phyloP scores from a whole-genome alignment of 352 stramenopile species.

The Globisporangium mamillatum region DNA sequence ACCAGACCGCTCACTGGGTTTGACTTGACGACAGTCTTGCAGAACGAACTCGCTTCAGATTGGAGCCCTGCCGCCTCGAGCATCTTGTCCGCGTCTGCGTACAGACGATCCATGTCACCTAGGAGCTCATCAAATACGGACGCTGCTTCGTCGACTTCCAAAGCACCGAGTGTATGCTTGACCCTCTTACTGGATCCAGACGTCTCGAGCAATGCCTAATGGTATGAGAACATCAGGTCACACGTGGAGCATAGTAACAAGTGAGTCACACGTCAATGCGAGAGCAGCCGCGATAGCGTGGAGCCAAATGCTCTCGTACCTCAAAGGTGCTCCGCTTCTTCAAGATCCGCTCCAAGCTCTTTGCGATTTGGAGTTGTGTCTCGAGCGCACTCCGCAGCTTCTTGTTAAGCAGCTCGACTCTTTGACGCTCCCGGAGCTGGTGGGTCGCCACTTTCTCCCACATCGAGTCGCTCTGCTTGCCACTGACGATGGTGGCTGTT shows the following conservation, averaged over 20 bases:
- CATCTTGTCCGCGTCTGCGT: not conserved
- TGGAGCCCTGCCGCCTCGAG: not conserved
- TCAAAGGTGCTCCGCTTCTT: conserved; percentile 14
- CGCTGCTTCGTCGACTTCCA: not conserved
- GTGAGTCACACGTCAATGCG: not conserved
- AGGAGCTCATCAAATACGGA: not conserved
- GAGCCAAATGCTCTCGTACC: not conserved
- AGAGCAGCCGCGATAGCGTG: not conserved
- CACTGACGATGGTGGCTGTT: not conserved
- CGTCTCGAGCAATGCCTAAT: not conserved
- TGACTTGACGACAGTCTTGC: not conserved
- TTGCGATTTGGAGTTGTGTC: conserved; percentile 26
- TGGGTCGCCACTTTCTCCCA: not conserved
- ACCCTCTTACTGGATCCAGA: not conserved
- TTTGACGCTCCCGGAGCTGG: not conserved
- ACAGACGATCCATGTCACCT: not conserved
- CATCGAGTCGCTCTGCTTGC: not conserved
- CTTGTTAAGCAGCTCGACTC: not conserved
- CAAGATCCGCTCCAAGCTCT: conserved; percentile 40
- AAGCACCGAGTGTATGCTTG: not conserved
- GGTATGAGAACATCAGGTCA: not conserved
- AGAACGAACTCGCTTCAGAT: not conserved
- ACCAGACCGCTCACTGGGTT: not conserved
- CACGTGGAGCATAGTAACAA: not conserved
- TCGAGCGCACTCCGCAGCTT: not conserved